Evolutionary conservation across 306 rosid species (phyloP), one percentile per base, ranked within the genome.

Genomic region (Coriaria nepalensis): DNA sequence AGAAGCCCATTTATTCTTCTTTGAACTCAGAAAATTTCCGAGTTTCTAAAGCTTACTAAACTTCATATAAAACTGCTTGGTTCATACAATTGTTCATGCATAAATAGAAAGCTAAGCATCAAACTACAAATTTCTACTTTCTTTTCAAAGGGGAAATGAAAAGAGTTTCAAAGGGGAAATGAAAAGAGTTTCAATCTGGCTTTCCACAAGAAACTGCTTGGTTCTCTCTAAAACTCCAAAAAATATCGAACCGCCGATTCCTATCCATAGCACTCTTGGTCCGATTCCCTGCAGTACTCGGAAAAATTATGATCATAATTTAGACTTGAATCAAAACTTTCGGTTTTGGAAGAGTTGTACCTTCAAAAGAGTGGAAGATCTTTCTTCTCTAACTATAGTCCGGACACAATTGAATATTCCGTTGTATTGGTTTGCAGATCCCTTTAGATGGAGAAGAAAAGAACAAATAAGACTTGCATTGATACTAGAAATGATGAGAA

Each of bases 381-480:
- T 95, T 70, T 88, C 95, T 75, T 88, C 97, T 73, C 79, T 74
- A 35, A 84, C 71, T 13, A 88, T 67, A 46, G 95, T 81, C 79
- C 81, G 93, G 69, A 88, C 95, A 63, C 97, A 88, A 68, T 84
- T 84, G n/a, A 55, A 35, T 11, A 88, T 68, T 60, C 97, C 97
- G 47, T 70, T 84, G 59, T 84, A 88, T 60, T 73, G 95, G 52
- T 78, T 84, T 43, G 70, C 78, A 50, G 93, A 75, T 63, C 97
- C 97, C 93, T 88, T 54, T 43, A 55, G 10, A 54, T 34, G 34
- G 43, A 69, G 40, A 59, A 65, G 35, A 9, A 41, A 56, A 37
- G 13, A 46, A 34, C 32, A 15, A 6, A n/a, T 46, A 3, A 5
- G 36, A 9, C 20, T 33, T 57, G 53, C 40, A 47, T 20, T 38